phyloP scores from a whole-genome alignment of 2,329 filamentous ascomycete species.

The Nectriaceae sp. region DNA sequence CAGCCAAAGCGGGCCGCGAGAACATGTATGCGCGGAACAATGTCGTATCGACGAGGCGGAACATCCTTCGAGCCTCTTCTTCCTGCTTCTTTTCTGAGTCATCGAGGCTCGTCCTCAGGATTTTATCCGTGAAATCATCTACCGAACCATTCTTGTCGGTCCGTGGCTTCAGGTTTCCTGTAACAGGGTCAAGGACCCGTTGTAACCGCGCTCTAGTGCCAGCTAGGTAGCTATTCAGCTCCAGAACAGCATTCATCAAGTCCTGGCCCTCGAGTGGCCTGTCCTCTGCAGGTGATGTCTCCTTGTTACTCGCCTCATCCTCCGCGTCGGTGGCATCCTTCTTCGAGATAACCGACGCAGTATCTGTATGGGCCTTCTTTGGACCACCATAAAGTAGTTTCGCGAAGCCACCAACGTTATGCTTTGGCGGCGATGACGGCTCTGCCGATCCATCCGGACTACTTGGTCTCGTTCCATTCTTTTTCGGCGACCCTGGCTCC shows the following conservation, averaged over 20 bases:
- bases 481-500: conserved; percentile 29
- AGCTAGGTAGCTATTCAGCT: conserved; percentile 84
- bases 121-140: conserved; percentile 56
- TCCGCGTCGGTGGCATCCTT: conserved; percentile 52
- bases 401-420: conserved; percentile 47
- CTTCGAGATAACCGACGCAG: conserved; percentile 59
- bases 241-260: conserved; percentile 76
- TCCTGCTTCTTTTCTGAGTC: conserved; percentile 65
- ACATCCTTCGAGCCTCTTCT: conserved; percentile 71
- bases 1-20: conserved; percentile 79
- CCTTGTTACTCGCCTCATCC: conserved; percentile 56
- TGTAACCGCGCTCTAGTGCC: conserved; percentile 73
- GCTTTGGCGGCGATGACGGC: conserved; percentile 36
- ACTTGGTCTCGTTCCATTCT: conserved; percentile 29
- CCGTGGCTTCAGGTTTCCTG: conserved; percentile 60
- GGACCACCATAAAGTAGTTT: conserved; percentile 50
- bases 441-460: conserved; percentile 29
- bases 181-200: conserved; percentile 61
- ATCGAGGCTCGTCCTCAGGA: conserved; percentile 49
- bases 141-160: conserved; percentile 44
- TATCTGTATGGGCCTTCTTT: conserved; percentile 52
- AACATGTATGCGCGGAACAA: conserved; percentile 96
- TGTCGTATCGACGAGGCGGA: conserved; percentile 87
- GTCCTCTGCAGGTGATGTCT: conserved; percentile 46
- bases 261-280: conserved; percentile 75